Evolutionary conservation across 1,139 yeast species (phyloP).

Genomic region (Pneumocystis murina): DNA sequence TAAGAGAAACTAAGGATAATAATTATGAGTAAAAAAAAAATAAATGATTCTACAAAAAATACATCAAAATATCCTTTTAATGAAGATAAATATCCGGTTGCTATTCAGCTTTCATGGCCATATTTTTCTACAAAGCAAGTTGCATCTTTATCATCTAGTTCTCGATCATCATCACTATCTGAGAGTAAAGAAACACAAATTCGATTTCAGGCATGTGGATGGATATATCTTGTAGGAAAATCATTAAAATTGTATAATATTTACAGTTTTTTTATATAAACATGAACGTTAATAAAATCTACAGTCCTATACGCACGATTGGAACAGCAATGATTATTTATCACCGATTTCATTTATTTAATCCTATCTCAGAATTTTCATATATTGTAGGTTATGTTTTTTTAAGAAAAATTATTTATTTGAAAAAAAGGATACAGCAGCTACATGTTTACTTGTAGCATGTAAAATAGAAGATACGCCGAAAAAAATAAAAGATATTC

Average conservation of each 20-base stretch:
- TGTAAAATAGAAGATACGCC: constrained; percentile 80
- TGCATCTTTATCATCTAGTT: constrained; percentile 1
- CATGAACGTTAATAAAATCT: constrained; percentile 1
- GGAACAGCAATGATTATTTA: constrained; percentile 57
- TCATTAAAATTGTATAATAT: constrained; percentile 5
- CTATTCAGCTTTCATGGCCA: constrained; percentile 10
- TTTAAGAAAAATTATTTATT: constrained; percentile 14
- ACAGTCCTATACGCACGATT: constrained; percentile 44
- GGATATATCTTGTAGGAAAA: constrained; percentile 8
- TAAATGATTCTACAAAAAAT: background rate
- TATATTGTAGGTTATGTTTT: constrained; percentile 24
- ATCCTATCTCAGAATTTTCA: constrained; percentile 15
- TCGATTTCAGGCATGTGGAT: constrained; percentile 6
- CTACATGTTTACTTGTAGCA: constrained; percentile 65
- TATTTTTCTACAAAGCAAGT: constrained; percentile 5
- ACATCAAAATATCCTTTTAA: background rate
- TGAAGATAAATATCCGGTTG: constrained; percentile 3
- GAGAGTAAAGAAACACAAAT: constrained; percentile 8
- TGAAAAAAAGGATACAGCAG: constrained; percentile 38
- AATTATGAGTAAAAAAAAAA: background rate
- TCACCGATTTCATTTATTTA: constrained; percentile 46
- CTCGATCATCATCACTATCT: constrained; percentile 1
- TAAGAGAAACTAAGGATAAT: background rate
- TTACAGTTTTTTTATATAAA: background rate
- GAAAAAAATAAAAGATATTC: constrained; percentile 55